These are phyloP conservation scores for Eucommia ulmoides DNA, from an alignment of 257 asterid species.

Conservation along the genomic window DNA sequence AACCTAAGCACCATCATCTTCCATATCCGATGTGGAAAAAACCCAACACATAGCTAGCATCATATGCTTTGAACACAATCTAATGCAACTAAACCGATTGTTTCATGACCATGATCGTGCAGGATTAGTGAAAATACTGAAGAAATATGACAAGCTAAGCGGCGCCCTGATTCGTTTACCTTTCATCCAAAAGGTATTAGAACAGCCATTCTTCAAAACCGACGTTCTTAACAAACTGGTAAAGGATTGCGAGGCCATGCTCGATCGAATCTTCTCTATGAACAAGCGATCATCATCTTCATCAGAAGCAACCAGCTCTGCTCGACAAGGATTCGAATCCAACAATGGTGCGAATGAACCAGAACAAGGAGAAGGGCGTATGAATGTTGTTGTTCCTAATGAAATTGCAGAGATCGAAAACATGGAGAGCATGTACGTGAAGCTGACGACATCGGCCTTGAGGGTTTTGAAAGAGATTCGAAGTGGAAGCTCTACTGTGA, in stretches of 20 bases:
- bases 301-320: constrained; percentile 21
- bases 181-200: constrained; percentile 54
- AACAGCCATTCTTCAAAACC: constrained; percentile 50
- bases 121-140: constrained; percentile 72
- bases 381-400: constrained; percentile 40
- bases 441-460: constrained; percentile 48
- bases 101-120: no score
- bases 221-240: constrained; percentile 45
- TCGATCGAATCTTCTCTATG: constrained; percentile 33
- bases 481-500: constrained; percentile 54
- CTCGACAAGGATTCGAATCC: constrained; percentile 13
- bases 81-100: no score
- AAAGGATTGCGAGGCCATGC: constrained; percentile 56
- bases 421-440: constrained; percentile 53
- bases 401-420: constrained; percentile 40
- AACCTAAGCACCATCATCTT: no score
- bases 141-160: constrained; percentile 68
- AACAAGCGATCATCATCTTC: constrained; percentile 30
- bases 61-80: no score
- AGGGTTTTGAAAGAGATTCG: constrained; percentile 48
- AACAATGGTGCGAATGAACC: constrained; percentile 8
- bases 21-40: no score
- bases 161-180: constrained; percentile 50
- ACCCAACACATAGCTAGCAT: no score
- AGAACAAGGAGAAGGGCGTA: constrained; percentile 13